phyloP scores from a whole-genome alignment of 75 land plant species.

The Sequoiadendron giganteum region DNA sequence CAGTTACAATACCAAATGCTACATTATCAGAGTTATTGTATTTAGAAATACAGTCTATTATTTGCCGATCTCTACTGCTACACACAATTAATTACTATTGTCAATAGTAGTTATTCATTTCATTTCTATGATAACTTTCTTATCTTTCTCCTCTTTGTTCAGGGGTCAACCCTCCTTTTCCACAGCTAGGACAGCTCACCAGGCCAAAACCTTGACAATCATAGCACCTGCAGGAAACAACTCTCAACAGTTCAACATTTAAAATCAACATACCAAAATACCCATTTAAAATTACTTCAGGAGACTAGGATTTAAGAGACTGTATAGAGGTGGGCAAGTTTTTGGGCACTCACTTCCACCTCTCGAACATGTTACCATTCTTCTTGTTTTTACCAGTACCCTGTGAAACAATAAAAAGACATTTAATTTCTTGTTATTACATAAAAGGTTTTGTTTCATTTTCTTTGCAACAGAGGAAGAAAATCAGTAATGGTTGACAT shows the following conservation, averaged over 20 bases:
- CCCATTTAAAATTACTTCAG: not conserved
- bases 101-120: not conserved
- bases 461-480: too few relatives aligned
- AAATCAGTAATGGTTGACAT: too few relatives aligned
- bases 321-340: not conserved
- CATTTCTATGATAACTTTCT: not conserved
- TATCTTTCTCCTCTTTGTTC: slow-evolving; percentile 92
- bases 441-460: too few relatives aligned
- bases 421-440: too few relatives aligned
- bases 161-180: slow-evolving; percentile 86
- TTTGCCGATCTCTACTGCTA: not conserved
- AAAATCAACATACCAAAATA: not conserved
- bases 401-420: slow-evolving; percentile 23
- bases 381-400: slow-evolving; percentile 92
- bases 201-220: slow-evolving; percentile 94
- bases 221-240: slow-evolving; percentile 51
- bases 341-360: slow-evolving; percentile 75
- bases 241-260: not conserved
- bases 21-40: not conserved
- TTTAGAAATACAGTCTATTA: not conserved
- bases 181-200: slow-evolving; percentile 79
- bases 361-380: slow-evolving; percentile 89
- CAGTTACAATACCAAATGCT: not conserved
- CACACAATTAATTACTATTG: not conserved
- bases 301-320: not conserved